A percentile compares a stretch with the other conserved stretches of the same genome.
phyloP scores from a whole-genome alignment of 2,329 filamentous ascomycete genomes.

The Ophiocordyceps camponoti-leonardi region DNA sequence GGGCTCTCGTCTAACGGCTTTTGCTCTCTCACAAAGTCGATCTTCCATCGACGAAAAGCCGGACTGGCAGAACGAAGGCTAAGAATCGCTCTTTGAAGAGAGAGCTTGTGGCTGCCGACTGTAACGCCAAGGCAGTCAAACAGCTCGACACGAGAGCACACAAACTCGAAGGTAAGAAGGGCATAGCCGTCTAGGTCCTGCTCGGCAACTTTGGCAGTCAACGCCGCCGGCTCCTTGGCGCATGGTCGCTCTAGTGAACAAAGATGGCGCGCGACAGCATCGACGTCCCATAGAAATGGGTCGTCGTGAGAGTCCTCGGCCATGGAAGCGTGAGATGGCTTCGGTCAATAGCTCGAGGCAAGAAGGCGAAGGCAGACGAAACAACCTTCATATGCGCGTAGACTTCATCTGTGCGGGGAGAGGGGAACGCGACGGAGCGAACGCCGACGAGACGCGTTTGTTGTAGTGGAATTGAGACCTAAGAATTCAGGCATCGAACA shows the following conservation, averaged over 20 bases:
- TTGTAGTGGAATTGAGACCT: not conserved
- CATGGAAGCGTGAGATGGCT: slow-evolving; percentile 7
- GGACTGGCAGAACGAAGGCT: slow-evolving; percentile 34
- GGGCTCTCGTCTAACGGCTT: not conserved
- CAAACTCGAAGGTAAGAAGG: slow-evolving; percentile 39
- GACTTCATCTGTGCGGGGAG: not conserved
- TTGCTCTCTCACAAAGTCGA: not conserved
- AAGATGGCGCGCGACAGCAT: slow-evolving; percentile 48
- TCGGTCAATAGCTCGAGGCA: not conserved
- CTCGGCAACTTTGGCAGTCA: slow-evolving; percentile 39
- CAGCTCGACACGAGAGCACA: slow-evolving; percentile 30
- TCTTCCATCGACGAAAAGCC: slow-evolving; percentile 22
- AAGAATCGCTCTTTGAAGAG: slow-evolving; percentile 38
- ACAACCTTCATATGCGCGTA: not conserved
- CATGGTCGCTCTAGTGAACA: slow-evolving; percentile 36
- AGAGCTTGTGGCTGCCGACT: slow-evolving; percentile 37
- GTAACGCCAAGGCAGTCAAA: slow-evolving; percentile 37
- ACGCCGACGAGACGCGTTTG: not conserved
- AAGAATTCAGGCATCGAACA: not conserved
- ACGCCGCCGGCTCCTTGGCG: slow-evolving; percentile 25
- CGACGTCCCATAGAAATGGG: slow-evolving; percentile 58
- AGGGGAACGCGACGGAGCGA: not conserved
- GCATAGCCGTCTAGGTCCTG: slow-evolving; percentile 49
- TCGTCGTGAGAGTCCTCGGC: slow-evolving; percentile 26
- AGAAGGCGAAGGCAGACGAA: not conserved